phyloP scores from a whole-genome alignment of 1,284 basidiomycete genomes.

The Trichosporon sp. region DNA sequence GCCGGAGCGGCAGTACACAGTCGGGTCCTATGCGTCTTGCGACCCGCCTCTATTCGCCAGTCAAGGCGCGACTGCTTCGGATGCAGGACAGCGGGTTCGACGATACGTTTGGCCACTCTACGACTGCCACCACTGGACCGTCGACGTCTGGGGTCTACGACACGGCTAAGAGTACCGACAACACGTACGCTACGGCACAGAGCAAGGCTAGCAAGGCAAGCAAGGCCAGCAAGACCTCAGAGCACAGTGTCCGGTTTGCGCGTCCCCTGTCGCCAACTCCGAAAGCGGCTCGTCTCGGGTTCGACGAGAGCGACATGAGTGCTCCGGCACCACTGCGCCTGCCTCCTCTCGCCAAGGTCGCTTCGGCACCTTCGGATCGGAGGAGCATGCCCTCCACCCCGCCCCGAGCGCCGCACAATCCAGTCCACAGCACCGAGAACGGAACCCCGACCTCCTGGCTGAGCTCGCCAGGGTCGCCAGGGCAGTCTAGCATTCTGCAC shows the following conservation, averaged over 20 bases:
- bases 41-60: not conserved
- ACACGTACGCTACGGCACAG: not conserved
- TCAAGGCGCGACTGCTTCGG: not conserved
- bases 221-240: not conserved
- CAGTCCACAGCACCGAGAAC: not conserved
- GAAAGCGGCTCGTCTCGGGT: not conserved
- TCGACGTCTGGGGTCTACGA: not conserved
- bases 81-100: not conserved
- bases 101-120: not conserved
- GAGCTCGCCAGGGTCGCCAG: slow-evolving; percentile 14
- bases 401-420: slow-evolving; percentile 3
- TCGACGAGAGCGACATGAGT: slow-evolving; percentile 9
- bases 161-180: not conserved
- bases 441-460: slow-evolving; percentile 25
- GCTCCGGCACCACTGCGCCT: not conserved
- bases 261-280: slow-evolving; percentile 9
- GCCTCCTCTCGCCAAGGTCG: not conserved
- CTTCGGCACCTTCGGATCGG: no score
- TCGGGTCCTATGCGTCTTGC: not conserved
- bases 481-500: slow-evolving; percentile 12
- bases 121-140: not conserved
- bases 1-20: not conserved
- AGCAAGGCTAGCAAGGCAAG: no score
- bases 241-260: not conserved
- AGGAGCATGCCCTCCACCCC: not conserved